Base-by-base conservation (phyloP, 2,329 filamentous ascomycete genomes). In the Alternaria triticimaculans region DNA sequence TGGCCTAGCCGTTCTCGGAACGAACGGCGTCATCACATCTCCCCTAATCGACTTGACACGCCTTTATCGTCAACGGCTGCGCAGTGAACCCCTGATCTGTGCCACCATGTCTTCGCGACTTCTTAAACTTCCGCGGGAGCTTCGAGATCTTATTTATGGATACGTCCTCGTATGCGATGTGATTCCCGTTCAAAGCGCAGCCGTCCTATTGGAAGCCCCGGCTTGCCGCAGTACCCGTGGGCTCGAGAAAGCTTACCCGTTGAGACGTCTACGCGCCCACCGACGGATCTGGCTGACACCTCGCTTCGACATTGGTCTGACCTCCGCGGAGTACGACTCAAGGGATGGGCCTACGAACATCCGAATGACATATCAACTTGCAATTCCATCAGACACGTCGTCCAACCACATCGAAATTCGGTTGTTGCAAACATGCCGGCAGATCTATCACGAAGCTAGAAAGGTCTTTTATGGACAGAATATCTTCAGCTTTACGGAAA, bases 391-490 rank as follows among this genome's bases (percentile, higher is more conserved):
- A n/a, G 28, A 50, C 20, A 20, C 51, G 21, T 8, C 12, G 5
- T n/a, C 23, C 10, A 56, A 56, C 10, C 48, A 48, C 8, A 58
- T 70, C 45, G 51, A 63, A 10, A 43, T 68, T 15, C 55, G 63
- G 11, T 21, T 72, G 23, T 43, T 75, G 25, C 67, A 64, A 37
- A 67, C 71, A 3, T 74, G 70, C 51, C 67, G 66, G 25, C 70
- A 70, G 43, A 54, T 75, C 6, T 66, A 73, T 26, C 9, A n/a
- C 9, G 74, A 76, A 54, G 71, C 72, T 18, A 55, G 53, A 20
- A 58, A 68, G 15, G 23, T 71, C 11, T 73, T 76, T 56, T 75
- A 76, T 49, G 54, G 64, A 12, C 70, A 65, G 37, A 74, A 73
- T 23, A 56, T 57, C 6, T 76, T 76, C 53, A 66, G 65, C 25